Conservation (phyloP, 352 stramenopile species). For the Phytophthora palmivora region DNA sequence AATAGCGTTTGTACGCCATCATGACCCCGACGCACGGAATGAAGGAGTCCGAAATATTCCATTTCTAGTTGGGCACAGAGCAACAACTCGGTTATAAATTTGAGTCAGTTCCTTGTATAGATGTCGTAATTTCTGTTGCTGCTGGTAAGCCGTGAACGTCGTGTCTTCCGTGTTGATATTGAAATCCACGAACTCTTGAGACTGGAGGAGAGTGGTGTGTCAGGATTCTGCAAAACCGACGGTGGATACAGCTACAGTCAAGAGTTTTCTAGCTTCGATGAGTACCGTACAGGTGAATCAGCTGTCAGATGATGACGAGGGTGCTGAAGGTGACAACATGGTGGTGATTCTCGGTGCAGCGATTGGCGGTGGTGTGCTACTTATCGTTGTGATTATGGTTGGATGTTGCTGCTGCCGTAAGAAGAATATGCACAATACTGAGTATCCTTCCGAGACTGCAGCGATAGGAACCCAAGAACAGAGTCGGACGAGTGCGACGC, state of each 20-base stretch:
- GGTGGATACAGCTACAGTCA: slow-evolving; percentile 34
- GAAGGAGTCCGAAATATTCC: too few species aligned
- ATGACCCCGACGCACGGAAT: too few species aligned
- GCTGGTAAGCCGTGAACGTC: too few species aligned
- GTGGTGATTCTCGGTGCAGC: slow-evolving; percentile 18
- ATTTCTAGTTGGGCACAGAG: too few species aligned
- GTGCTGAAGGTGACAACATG: slow-evolving; percentile 6
- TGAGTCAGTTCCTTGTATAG: too few species aligned
- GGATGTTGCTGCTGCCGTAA: slow-evolving; percentile 34
- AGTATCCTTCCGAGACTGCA: slow-evolving; percentile 8
- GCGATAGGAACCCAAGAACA: slow-evolving; percentile 14
- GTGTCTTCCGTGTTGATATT: too few species aligned
- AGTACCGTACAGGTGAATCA: slow-evolving; percentile 19
- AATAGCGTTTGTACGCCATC: too few species aligned
- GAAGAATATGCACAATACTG: slow-evolving; percentile 17
- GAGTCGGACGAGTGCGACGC: slow-evolving; percentile 14
- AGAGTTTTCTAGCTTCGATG: slow-evolving; percentile 33
- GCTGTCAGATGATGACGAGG: slow-evolving; percentile 15
- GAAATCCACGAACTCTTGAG: too few species aligned
- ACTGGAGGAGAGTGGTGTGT: slow-evolving; percentile 20
- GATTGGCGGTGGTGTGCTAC: slow-evolving; percentile 23
- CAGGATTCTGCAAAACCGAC: slow-evolving; percentile 45
- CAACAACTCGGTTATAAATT: too few species aligned
- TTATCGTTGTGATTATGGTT: slow-evolving; percentile 22
- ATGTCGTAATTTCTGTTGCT: too few species aligned